A percentile compares a stretch with the other conserved stretches of the same genome.
Evolutionary conservation across 129 eudicot species (phyloP).

Genomic region (Helianthus annuus): DNA sequence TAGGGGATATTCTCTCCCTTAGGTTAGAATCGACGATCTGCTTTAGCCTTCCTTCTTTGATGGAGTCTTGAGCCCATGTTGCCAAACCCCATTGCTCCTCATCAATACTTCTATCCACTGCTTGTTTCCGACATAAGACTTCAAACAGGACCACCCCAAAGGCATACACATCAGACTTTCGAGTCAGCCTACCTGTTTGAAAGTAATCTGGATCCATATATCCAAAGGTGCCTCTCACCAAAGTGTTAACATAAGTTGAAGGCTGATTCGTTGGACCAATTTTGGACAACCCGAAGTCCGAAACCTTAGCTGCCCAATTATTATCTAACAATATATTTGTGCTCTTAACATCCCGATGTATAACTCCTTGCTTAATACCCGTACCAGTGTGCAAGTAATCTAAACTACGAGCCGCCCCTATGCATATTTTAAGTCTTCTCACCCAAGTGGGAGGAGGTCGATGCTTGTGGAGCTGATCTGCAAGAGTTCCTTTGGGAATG

Average conservation of each 20-base stretch:
- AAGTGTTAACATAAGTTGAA: conserved; percentile 20
- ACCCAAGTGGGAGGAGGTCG: background rate
- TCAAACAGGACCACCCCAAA: conserved; percentile 33
- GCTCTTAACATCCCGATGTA: conserved; percentile 12
- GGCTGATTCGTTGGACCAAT: conserved; percentile 11
- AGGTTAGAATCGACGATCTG: conserved; percentile 29
- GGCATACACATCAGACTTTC: conserved; percentile 37
- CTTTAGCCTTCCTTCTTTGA: conserved; percentile 28
- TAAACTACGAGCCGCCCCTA: conserved; percentile 14
- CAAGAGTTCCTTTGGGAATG: conserved; percentile 3
- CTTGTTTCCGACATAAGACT: conserved; percentile 41
- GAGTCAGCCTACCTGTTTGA: conserved; percentile 24
- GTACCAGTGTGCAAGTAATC: conserved; percentile 4
- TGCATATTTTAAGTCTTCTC: conserved; percentile 15
- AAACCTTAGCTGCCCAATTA: conserved; percentile 14
- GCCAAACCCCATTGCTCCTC: conserved; percentile 36
- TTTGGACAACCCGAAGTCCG: conserved; percentile 23
- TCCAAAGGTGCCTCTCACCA: conserved; percentile 2
- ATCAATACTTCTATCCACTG: conserved; percentile 31
- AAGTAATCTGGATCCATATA: conserved; percentile 31
- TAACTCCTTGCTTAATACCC: background rate
- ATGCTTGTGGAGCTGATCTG: conserved; percentile 4
- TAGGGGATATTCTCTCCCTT: conserved; percentile 29
- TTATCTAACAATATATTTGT: conserved; percentile 10
- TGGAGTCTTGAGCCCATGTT: conserved; percentile 30